phyloP scores from a whole-genome alignment of 78 protist genomes.

The Emiliania huxleyi region DNA sequence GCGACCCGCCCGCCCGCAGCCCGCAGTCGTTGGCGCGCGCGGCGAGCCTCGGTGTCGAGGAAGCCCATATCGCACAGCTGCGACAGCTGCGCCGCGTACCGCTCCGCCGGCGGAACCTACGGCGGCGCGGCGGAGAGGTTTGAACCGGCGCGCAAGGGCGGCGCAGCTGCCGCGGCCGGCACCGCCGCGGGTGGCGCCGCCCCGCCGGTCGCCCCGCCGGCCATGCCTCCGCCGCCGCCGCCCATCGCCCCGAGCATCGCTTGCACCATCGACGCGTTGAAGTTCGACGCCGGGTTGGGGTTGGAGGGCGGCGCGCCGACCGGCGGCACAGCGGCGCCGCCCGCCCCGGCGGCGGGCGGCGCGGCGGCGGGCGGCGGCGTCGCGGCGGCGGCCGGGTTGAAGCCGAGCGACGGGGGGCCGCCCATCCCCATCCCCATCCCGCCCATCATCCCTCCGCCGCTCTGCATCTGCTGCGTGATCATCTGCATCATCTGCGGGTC shows the following conservation, averaged over 20 bases:
- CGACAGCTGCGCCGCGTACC: not conserved
- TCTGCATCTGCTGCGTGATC: not conserved
- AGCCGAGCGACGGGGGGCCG: not conserved
- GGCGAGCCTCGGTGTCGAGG: not conserved
- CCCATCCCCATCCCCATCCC: not conserved
- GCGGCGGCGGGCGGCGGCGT: not conserved
- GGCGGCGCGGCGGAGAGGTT: too few relatives aligned
- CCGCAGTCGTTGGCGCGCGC: too few relatives aligned
- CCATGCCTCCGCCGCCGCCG: not conserved
- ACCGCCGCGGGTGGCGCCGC: too few relatives aligned
- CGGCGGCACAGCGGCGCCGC: not conserved
- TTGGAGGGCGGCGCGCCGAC: not conserved
- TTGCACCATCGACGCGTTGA: not conserved
- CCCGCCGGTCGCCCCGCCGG: not conserved
- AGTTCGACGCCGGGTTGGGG: not conserved
- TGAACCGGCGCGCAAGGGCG: too few relatives aligned
- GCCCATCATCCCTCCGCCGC: constrained; percentile 3
- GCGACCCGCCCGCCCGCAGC: too few relatives aligned
- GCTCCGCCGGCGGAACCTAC: not conserved
- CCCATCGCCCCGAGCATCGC: not conserved
- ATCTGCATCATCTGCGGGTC: not conserved
- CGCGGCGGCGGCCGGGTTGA: not conserved
- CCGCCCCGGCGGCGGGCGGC: not conserved
- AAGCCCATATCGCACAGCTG: constrained; percentile 38
- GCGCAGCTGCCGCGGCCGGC: too few relatives aligned